A percentile compares a stretch with the other conserved stretches of the same genome.
Conservation (phyloP, 345 rosid genomes). For the Microcos paniculata region DNA sequence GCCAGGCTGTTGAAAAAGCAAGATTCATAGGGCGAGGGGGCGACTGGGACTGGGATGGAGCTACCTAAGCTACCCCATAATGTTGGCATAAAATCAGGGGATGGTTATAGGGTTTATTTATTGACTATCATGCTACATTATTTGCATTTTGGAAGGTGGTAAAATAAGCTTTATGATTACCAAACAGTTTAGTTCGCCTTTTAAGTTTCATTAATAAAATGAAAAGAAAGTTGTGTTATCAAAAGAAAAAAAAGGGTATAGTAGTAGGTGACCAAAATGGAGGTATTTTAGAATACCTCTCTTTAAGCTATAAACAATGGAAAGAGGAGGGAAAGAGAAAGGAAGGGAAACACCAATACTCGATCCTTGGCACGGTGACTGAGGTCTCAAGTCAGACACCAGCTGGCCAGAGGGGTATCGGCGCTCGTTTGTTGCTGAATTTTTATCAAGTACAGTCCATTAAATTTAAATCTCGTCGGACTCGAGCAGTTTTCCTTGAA, state of each 20-base stretch:
- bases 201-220: too few species aligned
- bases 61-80: background rate
- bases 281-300: constrained; percentile 21
- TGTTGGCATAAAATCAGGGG: background rate
- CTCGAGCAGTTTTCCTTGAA: too few species aligned
- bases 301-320: too few species aligned
- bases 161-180: too few species aligned
- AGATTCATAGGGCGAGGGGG: background rate
- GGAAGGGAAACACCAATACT: background rate
- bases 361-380: background rate
- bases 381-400: background rate
- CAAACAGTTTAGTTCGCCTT: too few species aligned
- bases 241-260: too few species aligned
- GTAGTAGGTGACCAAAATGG: background rate
- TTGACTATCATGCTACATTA: background rate
- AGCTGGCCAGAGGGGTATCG: background rate
- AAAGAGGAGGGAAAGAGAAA: background rate
- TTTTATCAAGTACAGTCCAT: too few species aligned
- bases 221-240: too few species aligned
- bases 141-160: too few species aligned
- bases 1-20: background rate
- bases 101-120: background rate
- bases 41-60: background rate
- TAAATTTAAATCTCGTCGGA: too few species aligned
- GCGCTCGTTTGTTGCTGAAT: background rate